Evolutionary conservation across 2,329 filamentous ascomycete genomes (phyloP).

Genomic region (Fusarium acutatum): DNA sequence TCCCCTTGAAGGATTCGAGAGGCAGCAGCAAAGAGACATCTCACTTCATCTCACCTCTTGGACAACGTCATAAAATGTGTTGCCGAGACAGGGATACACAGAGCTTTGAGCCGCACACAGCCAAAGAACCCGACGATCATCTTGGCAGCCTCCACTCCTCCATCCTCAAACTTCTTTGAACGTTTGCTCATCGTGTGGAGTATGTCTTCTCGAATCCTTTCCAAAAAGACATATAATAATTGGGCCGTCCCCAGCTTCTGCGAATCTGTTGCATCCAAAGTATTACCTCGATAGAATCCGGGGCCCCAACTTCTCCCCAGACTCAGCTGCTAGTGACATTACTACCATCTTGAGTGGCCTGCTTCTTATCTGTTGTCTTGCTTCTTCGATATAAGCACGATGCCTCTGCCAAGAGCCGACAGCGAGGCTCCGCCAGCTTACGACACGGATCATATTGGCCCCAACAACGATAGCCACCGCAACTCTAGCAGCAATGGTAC

Average conservation of each 20-base stretch:
- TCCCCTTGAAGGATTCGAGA: background rate
- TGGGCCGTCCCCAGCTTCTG: background rate
- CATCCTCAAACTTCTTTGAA: background rate
- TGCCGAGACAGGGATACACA: constrained; percentile 30
- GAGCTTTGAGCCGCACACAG: constrained; percentile 15
- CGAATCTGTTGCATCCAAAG: background rate
- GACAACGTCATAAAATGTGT: constrained; percentile 27
- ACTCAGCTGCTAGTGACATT: background rate
- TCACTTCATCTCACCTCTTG: constrained; percentile 7
- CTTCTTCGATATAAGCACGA: background rate
- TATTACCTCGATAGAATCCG: background rate
- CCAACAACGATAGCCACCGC: background rate
- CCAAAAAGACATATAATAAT: constrained; percentile 23
- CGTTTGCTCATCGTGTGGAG: background rate
- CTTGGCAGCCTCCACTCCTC: constrained; percentile 34
- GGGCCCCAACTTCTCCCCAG: constrained; percentile 22
- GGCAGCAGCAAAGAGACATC: constrained; percentile 1
- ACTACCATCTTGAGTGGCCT: background rate
- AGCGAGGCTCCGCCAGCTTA: constrained; percentile 36
- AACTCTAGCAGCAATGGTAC: constrained; percentile 35
- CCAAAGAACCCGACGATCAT: constrained; percentile 28
- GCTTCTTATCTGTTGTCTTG: background rate
- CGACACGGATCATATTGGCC: background rate
- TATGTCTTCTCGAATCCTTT: background rate
- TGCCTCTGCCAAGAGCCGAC: constrained; percentile 39